Conservation (phyloP, 352 stramenopile genomes). For the Phytophthora citrophthora region DNA sequence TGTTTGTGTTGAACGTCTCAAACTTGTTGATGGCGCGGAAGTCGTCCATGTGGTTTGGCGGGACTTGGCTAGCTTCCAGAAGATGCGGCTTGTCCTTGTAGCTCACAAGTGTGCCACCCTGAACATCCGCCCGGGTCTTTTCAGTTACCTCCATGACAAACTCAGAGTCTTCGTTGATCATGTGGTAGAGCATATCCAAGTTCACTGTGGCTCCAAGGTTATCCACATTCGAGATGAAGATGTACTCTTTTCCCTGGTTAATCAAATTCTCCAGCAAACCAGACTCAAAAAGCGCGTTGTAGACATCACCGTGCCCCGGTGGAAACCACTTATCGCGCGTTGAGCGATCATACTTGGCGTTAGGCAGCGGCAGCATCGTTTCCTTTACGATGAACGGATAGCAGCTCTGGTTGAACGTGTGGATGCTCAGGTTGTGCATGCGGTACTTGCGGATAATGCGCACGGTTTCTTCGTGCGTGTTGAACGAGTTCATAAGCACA, state of each 20-base stretch:
- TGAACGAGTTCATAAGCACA: slow-evolving; percentile 99
- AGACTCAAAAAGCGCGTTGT: slow-evolving; percentile 97
- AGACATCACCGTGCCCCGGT: slow-evolving; percentile 98
- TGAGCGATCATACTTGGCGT: slow-evolving; percentile 82
- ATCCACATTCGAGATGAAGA: slow-evolving; percentile 99
- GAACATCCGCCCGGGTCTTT: slow-evolving; percentile 92
- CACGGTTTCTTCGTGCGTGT: slow-evolving; percentile 98
- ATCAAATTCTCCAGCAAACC: slow-evolving; percentile 96
- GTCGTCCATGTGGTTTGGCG: slow-evolving; percentile 93
- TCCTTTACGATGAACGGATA: slow-evolving; percentile 93
- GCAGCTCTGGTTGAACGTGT: slow-evolving; percentile 95
- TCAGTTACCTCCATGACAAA: slow-evolving; percentile 99
- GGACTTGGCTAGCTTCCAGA: slow-evolving; percentile 97
- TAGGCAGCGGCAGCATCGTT: slow-evolving; percentile 90
- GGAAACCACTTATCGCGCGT: slow-evolving; percentile 94
- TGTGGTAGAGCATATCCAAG: slow-evolving; percentile 98
- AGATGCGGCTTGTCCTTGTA: slow-evolving; percentile 95
- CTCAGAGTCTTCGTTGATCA: slow-evolving; percentile 96
- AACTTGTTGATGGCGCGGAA: slow-evolving; percentile 97
- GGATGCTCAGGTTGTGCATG: slow-evolving; percentile 94
- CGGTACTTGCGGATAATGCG: slow-evolving; percentile 98
- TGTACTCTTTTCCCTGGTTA: slow-evolving; percentile 97
- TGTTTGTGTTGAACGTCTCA: slow-evolving; percentile 99
- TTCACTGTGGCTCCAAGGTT: slow-evolving; percentile 98
- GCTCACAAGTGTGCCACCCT: slow-evolving; percentile 90